phyloP scores from a whole-genome alignment of 2,329 filamentous ascomycete genomes.

The Gyromitra esculenta region DNA sequence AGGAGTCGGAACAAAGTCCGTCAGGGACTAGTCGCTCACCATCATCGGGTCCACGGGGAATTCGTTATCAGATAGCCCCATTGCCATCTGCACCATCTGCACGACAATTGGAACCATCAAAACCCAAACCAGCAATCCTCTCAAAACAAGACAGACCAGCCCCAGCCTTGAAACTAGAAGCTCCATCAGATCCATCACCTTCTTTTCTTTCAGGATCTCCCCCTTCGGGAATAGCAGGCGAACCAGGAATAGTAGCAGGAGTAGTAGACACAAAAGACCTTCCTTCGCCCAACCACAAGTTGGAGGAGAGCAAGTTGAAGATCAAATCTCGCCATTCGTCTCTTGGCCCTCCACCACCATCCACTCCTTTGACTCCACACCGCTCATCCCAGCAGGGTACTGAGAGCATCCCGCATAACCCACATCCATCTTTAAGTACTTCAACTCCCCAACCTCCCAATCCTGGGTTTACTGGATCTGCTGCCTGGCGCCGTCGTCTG shows the following conservation, averaged over 20 bases:
- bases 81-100: conserved; percentile 44
- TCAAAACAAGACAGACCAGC: conserved; percentile 42
- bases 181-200: conserved; percentile 44
- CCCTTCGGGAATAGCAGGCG: conserved; percentile 42
- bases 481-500: conserved; percentile 55
- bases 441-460: conserved; percentile 51
- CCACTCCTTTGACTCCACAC: conserved; percentile 51
- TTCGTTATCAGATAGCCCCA: conserved; percentile 54
- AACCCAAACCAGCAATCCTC: conserved; percentile 40
- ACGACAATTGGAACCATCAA: conserved; percentile 39
- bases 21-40: conserved; percentile 48
- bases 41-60: conserved; percentile 50
- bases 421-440: conserved; percentile 54
- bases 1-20: conserved; percentile 49
- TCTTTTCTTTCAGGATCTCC: conserved; percentile 47
- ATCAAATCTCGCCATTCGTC: conserved; percentile 49
- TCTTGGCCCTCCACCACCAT: conserved; percentile 45
- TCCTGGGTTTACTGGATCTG: conserved; percentile 49
- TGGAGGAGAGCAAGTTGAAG: conserved; percentile 41
- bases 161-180: conserved; percentile 48
- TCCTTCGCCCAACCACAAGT: conserved; percentile 44
- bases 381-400: conserved; percentile 50
- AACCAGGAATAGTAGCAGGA: conserved; percentile 49
- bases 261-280: conserved; percentile 44
- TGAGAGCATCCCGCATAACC: conserved; percentile 50